Base-by-base conservation (phyloP, 2,329 filamentous ascomycete genomes). In the Fusarium drepaniforme region DNA sequence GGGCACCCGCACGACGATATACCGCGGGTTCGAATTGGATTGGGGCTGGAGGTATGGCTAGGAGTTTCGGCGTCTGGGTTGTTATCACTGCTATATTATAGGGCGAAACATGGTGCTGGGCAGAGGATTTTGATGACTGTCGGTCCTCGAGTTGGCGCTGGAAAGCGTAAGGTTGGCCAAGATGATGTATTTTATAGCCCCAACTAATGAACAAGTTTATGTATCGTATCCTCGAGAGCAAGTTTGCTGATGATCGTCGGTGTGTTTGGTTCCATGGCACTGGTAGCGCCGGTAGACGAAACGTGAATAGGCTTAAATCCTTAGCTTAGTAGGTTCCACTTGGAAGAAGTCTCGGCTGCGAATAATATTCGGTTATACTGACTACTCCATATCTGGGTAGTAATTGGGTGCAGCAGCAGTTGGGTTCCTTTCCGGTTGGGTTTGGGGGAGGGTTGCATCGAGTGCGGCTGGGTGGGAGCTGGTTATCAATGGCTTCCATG, bases 61-160 rank as follows among this genome's bases (percentile, higher is more conserved):
- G 73, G 73, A 75, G 73, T 75, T 71, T 68, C 23, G 73, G 73
- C 73, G 72, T 63, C 49, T 73, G 42, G 73, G 72, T 49, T 25
- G 30, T 33, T 49, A 18, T 49, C 15, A 61, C 64, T 69, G 33
- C 44, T 67, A 63, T 68, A 73, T 38, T 64, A 37, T 68, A 58
- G 61, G 61, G 51, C 42, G 33, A 58, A 30, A 56, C 21, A 51
- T 33, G 69, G 70, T 62, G 40, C 44, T 42, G 60, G 56, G 35
- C 44, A 56, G 64, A 35, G 49, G 57, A 59, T 49, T 53, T 51
- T 42, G 49, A 58, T 67, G 51, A 40, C n/a, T 15, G 23, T 25
- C 6, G 38, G 40, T 61, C 28, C 51, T 49, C 38, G 12, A 9
- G 53, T 37, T 28, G 44, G 49, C 38, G 57, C 40, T 46, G 53